Conservation (phyloP, 805 yeast genomes). For the Kazachstania kunashirensis region DNA sequence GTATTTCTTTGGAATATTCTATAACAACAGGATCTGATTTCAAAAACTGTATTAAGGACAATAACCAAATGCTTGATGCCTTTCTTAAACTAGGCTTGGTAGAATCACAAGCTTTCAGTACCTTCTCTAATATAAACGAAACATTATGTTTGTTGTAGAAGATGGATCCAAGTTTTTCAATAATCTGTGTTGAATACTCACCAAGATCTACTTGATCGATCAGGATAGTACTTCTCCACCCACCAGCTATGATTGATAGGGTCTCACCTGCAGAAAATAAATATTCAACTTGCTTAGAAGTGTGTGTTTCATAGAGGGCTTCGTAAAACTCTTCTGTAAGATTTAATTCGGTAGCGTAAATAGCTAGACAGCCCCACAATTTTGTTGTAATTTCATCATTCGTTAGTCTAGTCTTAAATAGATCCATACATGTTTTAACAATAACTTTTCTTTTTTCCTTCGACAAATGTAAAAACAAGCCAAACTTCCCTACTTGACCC, state of each 20-base stretch:
- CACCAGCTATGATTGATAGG: slow-evolving; percentile 55
- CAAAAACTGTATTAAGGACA: slow-evolving; percentile 70
- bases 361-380: slow-evolving; percentile 46
- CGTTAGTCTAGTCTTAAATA: slow-evolving; percentile 35
- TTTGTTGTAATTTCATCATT: slow-evolving; percentile 51
- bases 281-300: slow-evolving; percentile 63
- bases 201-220: slow-evolving; percentile 45
- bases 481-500: slow-evolving; percentile 33
- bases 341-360: slow-evolving; percentile 30
- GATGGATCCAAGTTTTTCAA: not conserved
- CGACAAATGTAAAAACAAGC: slow-evolving; percentile 23
- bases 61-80: slow-evolving; percentile 77
- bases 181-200: not conserved
- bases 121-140: slow-evolving; percentile 34
- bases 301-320: slow-evolving; percentile 46
- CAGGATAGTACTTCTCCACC: slow-evolving; percentile 61
- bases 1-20: slow-evolving; percentile 48
- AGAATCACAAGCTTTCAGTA: slow-evolving; percentile 44
- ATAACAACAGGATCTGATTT: slow-evolving; percentile 37
- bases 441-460: slow-evolving; percentile 14
- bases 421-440: slow-evolving; percentile 21
- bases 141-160: slow-evolving; percentile 8
- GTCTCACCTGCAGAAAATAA: slow-evolving; percentile 82
- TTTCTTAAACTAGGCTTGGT: slow-evolving; percentile 69
- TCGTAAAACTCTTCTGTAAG: slow-evolving; percentile 33